Evolutionary conservation across 2,329 filamentous ascomycete genomes (phyloP), one percentile per base, ranked within the genome.

Genomic region (Microcyclosporella mali): DNA sequence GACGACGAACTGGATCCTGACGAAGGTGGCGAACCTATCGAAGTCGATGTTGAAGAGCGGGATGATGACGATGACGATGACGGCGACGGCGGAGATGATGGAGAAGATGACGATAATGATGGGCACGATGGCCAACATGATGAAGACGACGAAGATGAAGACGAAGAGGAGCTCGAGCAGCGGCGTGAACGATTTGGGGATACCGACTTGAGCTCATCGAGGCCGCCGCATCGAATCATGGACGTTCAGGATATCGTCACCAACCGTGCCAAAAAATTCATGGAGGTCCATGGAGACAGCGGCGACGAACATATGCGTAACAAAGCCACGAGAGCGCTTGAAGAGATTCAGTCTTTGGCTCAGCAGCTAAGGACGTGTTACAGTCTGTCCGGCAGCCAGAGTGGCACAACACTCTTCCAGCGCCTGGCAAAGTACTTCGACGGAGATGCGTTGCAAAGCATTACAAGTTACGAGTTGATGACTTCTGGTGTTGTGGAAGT

Each of bases 381-480:
- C 61, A 68, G 82, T 30, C 59, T 63, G 2, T 29, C 36, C 15
- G 59, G 61, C 6, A 47, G 29, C 25, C 39, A 55, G 19, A 52
- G 58, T 11, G 87, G 85, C 9, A 70, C 74, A 25, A 69, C 74
- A 2, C 70, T 95, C 0, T 97, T 97, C 66, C 71, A 74, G 25
- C 79, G 76, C 38, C 70, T 98, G 45, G 87, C 88, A 1, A 76
- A 78, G 2, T 89, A 92, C 59, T 98, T 98, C 56, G 84, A 94
- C 57, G 82, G 84, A 0, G 86, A 95, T 65, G 84, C 92, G 1
- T 67, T 95, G 41, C 85, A 95, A 59, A 94, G 88, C 61, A 89
- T 95, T 40, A 98, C 92, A 1, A 98, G 92, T 65, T 89, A 90
- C 36, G 92, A 98, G 62, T 71, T 98, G 25, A 78, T 97, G 40